Percentiles rank a stretch among this genome's conserved stretches.
phyloP scores from a whole-genome alignment of 164 flowering plant species.

The Kalanchoe fedtschenkoi region DNA sequence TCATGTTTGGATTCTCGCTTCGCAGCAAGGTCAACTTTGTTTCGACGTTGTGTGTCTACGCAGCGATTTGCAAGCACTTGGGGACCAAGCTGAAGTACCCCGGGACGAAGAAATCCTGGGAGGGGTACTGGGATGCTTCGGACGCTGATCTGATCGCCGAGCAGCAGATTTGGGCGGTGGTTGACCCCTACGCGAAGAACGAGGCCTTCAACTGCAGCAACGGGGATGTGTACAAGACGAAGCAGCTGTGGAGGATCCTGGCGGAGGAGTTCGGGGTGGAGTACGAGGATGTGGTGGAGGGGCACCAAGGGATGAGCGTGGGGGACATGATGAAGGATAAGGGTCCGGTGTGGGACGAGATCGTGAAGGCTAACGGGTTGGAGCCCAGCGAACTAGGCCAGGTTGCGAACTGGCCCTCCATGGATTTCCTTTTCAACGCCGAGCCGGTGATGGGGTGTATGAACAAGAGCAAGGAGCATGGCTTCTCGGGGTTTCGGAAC shows the following conservation, averaged over 20 bases:
- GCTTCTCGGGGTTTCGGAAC: slow-evolving; percentile 22
- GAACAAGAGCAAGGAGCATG: slow-evolving; percentile 30
- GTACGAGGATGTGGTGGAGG: slow-evolving; percentile 2
- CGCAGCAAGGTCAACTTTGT: slow-evolving; percentile 22
- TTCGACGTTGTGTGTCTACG: slow-evolving; percentile 25
- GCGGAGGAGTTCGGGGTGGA: slow-evolving; percentile 17
- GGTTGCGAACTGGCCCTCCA: slow-evolving; percentile 20
- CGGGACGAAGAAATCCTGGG: slow-evolving; percentile 25
- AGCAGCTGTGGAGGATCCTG: slow-evolving; percentile 25
- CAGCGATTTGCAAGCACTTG: slow-evolving; percentile 34
- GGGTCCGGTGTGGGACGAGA: slow-evolving; percentile 24
- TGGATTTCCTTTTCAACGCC: no score
- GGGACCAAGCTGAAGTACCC: slow-evolving; percentile 23
- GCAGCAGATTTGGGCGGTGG: slow-evolving; percentile 39
- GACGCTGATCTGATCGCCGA: slow-evolving; percentile 43
- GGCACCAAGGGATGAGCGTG: slow-evolving; percentile 7
- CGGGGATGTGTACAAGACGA: slow-evolving; percentile 43
- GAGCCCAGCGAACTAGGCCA: slow-evolving; percentile 14
- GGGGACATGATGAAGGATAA: slow-evolving; percentile 20
- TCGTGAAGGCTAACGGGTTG: slow-evolving; percentile 19
- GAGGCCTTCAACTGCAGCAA: slow-evolving; percentile 39
- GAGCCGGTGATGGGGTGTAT: slow-evolving; percentile 10
- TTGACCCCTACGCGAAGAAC: slow-evolving; percentile 29
- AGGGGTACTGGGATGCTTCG: slow-evolving; percentile 21
- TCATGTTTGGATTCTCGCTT: slow-evolving; percentile 34